Evolutionary conservation across 176 grass and related monocot species (phyloP).

Genomic region (Aegilops umbellulata): DNA sequence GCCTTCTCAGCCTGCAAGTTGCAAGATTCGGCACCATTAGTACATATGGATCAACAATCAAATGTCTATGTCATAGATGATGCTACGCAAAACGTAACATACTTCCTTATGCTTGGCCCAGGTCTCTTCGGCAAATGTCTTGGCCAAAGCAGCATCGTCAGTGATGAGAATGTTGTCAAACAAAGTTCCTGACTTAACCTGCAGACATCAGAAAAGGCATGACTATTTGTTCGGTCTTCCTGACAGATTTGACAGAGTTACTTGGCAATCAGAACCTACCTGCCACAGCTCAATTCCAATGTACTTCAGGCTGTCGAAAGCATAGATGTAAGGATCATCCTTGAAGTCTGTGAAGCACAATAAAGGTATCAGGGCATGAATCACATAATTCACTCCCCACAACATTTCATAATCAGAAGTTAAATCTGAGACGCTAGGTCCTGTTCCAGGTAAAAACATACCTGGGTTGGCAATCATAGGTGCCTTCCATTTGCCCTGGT

Average conservation of each 20-base stretch:
- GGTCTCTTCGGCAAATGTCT: conserved; percentile 77
- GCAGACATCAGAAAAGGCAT: conserved; percentile 1
- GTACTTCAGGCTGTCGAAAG: conserved; percentile 76
- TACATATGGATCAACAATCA: not conserved
- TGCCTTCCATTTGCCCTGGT: conserved; percentile 97
- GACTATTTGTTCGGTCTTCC: not conserved
- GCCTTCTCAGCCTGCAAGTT: conserved; percentile 75
- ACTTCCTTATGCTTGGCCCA: conserved; percentile 88
- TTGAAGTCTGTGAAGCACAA: conserved; percentile 73
- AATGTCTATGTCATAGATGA: not conserved
- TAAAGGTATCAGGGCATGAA: not conserved
- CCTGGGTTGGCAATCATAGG: conserved; percentile 94
- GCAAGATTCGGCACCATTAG: not conserved
- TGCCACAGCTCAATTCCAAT: conserved; percentile 85
- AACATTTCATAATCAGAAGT: not conserved
- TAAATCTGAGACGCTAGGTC: not conserved
- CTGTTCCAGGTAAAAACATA: conserved; percentile 29
- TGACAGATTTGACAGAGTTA: not conserved
- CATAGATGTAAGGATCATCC: conserved; percentile 81
- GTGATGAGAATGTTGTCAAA: conserved; percentile 88
- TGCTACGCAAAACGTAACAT: not conserved
- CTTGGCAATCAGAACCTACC: conserved; percentile 16
- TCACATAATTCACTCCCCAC: not conserved
- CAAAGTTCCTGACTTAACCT: conserved; percentile 95
- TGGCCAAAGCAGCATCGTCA: conserved; percentile 72